Percentiles rank a stretch among this genome's conserved stretches.
phyloP scores from a whole-genome alignment of 2,329 filamentous ascomycete species.

The Phyllosticta citribraziliensis region DNA sequence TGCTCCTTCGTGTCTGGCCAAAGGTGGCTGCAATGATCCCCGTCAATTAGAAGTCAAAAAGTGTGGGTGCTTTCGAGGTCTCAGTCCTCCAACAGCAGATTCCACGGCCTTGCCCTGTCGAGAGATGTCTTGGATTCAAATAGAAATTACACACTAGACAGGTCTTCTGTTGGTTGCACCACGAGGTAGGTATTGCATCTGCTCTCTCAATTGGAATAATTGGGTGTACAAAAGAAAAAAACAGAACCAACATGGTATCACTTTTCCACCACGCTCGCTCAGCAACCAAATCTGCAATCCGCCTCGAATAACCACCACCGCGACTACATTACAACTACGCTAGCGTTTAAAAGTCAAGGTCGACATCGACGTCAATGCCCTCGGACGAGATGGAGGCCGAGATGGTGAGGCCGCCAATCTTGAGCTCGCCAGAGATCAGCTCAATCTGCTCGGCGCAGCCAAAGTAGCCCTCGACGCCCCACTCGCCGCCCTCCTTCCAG shows the following conservation, averaged over 20 bases:
- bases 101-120: no score
- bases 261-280: not conserved
- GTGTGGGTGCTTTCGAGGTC: no score
- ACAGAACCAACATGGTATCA: not conserved
- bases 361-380: conserved; percentile 10
- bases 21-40: no score
- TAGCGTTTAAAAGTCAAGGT: conserved; percentile 6
- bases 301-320: not conserved
- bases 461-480: conserved; percentile 72
- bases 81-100: no score
- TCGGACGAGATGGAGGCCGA: conserved; percentile 3
- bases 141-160: no score
- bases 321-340: not conserved
- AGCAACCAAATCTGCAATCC: not conserved
- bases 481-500: conserved; percentile 68
- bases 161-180: not conserved
- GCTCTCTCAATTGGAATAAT: not conserved
- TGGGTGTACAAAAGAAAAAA: not conserved
- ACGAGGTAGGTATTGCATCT: not conserved
- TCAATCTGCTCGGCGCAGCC: conserved; percentile 52
- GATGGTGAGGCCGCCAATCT: conserved; percentile 9
- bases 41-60: no score
- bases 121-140: no score
- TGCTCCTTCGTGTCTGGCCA: no score
- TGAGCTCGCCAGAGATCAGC: conserved; percentile 9